Evolutionary conservation across 148 eudicot species (phyloP), one percentile per base, ranked within the genome.

Genomic region (Nyssa sinensis): DNA sequence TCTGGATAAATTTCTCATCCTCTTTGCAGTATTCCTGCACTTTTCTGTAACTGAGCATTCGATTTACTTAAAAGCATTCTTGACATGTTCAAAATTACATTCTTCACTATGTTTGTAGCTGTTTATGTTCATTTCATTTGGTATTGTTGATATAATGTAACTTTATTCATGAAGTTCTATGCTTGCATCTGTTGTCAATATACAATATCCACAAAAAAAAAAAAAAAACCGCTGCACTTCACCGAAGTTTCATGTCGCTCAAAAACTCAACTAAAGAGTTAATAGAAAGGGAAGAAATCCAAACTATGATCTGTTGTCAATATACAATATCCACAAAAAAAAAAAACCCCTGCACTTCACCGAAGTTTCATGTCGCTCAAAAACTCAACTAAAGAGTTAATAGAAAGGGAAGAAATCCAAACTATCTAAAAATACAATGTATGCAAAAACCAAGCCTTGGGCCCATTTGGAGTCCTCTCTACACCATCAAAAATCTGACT

Each of bases 1-100:
- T 34, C 21, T 28, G 64, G n/a, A 21, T 70, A 53, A 16, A 51
- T 60, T 66, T 74, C 33, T 7, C 75, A 32, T 49, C 49, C 24
- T 44, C 37, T 51, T 33, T 23, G 16, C 24, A 16, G 23, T 60
- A 24, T 30, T 74, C 61, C 32, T n/a, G n/a, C n/a, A n/a, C n/a
- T 64, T 24, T n/a, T 2, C 17, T 55, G 24, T 21, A 55, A 55
- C 9, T 21, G 23, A 55, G 24, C 5, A 21, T 55, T 55, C 21
- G 57, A 55, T 55, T n/a, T 44, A 44, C 17, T 44, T 44, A 12
- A n/a, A 14, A 44, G 51, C 19, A 2, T 12, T 44, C 51, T n/a
- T n/a, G 16, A 44, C 19, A 2, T 19, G 6, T 11, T 44, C 16
- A 11, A 44, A 44, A 44, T 17, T 55, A n/a, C 59, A 55, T 55